Percentiles rank a stretch among this genome's conserved stretches.
Evolutionary conservation across 176 grass and related monocot species (phyloP).

Genomic region (Zoysia japonica): DNA sequence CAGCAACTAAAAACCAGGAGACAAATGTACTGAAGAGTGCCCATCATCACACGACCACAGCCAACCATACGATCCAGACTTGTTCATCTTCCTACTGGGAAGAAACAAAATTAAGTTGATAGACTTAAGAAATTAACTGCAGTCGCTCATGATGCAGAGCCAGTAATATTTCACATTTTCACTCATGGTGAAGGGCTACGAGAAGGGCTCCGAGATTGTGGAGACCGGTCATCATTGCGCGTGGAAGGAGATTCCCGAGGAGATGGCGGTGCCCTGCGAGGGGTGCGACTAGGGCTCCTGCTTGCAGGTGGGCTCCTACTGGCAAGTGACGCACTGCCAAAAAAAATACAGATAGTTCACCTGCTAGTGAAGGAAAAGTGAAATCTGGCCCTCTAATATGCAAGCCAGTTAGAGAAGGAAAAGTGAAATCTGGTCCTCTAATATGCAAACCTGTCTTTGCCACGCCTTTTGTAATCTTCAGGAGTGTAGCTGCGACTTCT

Average conservation of each 20-base stretch:
- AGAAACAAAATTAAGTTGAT: background rate
- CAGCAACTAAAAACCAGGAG: conserved; percentile 33
- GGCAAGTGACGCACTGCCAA: conserved; percentile 55
- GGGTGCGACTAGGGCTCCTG: conserved; percentile 58
- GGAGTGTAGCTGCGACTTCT: conserved; percentile 61
- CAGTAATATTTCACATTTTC: background rate
- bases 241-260: conserved; percentile 45
- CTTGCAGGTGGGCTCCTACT: conserved; percentile 57
- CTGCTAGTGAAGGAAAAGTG: background rate
- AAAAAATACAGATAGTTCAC: background rate
- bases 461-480: conserved; percentile 53
- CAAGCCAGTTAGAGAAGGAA: background rate
- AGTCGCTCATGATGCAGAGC: background rate
- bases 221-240: conserved; percentile 29
- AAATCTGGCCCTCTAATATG: background rate
- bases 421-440: background rate
- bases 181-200: conserved; percentile 48
- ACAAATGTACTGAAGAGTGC: background rate
- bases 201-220: conserved; percentile 47
- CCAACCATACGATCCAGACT: background rate
- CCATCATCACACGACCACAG: conserved; percentile 17
- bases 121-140: background rate
- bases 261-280: conserved; percentile 46
- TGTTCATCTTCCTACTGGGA: conserved; percentile 26
- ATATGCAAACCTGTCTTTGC: conserved; percentile 53